A percentile compares a stretch with the other conserved stretches of the same genome.
phyloP scores from a whole-genome alignment of 331 rosid species.

The Spiraea crenata region DNA sequence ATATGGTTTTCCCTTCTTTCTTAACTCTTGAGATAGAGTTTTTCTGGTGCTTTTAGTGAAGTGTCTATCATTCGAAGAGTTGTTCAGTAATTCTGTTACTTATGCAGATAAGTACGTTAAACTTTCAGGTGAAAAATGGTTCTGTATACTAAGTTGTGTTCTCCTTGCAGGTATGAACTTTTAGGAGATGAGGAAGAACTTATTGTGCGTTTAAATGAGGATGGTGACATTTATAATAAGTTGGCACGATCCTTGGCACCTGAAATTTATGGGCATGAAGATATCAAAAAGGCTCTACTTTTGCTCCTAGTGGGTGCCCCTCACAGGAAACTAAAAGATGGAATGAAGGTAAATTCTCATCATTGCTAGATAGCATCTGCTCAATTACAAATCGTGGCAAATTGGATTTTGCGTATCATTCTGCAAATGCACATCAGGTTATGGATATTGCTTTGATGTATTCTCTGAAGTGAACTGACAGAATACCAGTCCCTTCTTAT shows the following conservation, averaged over 20 bases:
- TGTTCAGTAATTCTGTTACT: neutral
- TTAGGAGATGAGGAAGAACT: slow-evolving; percentile 87
- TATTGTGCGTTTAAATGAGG: slow-evolving; percentile 71
- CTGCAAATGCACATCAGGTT: neutral
- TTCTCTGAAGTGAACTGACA: neutral
- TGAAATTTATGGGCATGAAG: slow-evolving; percentile 97
- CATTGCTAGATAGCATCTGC: neutral
- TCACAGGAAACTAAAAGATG: slow-evolving; percentile 85
- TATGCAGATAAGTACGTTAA: slow-evolving; percentile 13
- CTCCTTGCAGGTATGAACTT: slow-evolving; percentile 62
- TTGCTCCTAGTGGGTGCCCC: slow-evolving; percentile 95
- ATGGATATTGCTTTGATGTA: neutral
- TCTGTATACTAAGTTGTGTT: slow-evolving; percentile 22
- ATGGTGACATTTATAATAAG: slow-evolving; percentile 90
- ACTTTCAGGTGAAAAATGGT: slow-evolving; percentile 7
- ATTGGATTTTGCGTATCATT: slow-evolving; percentile 16
- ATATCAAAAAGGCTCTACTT: slow-evolving; percentile 85
- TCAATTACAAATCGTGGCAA: neutral
- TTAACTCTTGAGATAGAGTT: neutral
- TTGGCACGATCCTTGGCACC: slow-evolving; percentile 89
- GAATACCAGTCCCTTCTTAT: neutral
- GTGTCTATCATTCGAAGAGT: neutral
- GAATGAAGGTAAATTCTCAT: slow-evolving; percentile 72
- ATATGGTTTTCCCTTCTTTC: neutral
- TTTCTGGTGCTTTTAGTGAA: neutral